Base-by-base conservation (phyloP, 768 basidiomycete species). In the Naganishia vishniacii region DNA sequence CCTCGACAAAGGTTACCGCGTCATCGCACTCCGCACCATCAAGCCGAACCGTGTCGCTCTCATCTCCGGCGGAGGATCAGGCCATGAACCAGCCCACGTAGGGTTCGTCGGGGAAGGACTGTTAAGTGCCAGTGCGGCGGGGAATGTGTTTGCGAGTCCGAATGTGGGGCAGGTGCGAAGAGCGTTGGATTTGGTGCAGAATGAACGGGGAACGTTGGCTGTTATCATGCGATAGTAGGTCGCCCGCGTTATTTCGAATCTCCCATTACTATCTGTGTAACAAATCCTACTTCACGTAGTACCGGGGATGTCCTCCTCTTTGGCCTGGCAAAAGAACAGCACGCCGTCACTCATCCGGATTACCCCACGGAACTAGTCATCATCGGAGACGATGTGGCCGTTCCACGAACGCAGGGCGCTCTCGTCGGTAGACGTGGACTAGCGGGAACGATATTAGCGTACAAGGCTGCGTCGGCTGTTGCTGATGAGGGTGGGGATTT, bases 11-110 rank as follows among this genome's bases (percentile, higher is more conserved):
- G 41, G 15, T 0, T 65, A 61, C 58, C 40, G 64, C 4, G 60
- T 71, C 61, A 59, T 66, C 28, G 18, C 48, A 13, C 51, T 64
- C 46, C 29, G 26, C 7, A 26, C 59, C 34, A 37, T 66, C 26
- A 63, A 53, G 13, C 28, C 20, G 23, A 51, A 67, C 49, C 20
- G 60, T 7, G 70, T 72, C 12, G 59, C 65, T 5, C 41, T 71
- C 32, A 59, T 76, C 42, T 73, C 72, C 15, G 75, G 75, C 37
- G 75, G 75, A 63, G 75, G 75, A 60, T 72, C 72, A 41, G 84
- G 93, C 4, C 93, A 95, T 73, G 93, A 95, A 71, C 93, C 93
- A 7, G 84, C 91, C 16, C 91, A 92, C 77, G 84, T 89, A 4
- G 88, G 84, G 1, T 92, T 88, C 70, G 91, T 94, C n/a, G 91